Base-by-base conservation (phyloP, 2,329 filamentous ascomycete species). In the Diaporthe amygdali region DNA sequence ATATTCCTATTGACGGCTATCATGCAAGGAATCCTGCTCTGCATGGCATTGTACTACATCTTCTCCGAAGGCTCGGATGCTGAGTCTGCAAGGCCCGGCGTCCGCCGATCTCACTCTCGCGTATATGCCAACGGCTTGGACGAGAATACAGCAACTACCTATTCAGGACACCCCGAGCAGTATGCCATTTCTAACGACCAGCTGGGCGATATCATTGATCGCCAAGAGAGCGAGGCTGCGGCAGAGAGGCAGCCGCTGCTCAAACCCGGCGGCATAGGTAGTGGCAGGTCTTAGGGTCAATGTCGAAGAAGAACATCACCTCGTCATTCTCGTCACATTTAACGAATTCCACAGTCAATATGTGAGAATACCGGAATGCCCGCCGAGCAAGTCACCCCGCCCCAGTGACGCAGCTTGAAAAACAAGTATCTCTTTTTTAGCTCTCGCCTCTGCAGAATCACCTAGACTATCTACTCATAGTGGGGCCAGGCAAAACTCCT, bases 1-100 rank as follows among this genome's bases (percentile, higher is more conserved):
- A 92, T 98, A 17, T 97, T 96, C 78, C 86, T 97, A 54, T 86
- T 98, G 66, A 97, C 95, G 0, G 96, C 96, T 1, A 82, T 87
- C 70, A 88, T 98, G 85, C 96, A 99, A 81, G 96, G 95, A 22
- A 88, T 90, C 12, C 83, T 99, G 69, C 85, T 99, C 51, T 84
- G 81, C 30, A 93, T 99, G 92, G 94, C 91, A 27, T 88, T 97
- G 72, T 91, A 89, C 76, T 98, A 95, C 78, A 87, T 95, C 81
- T 79, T 91, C 74, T 81, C 84, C 73, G 74, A 69, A 74, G 74
- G 66, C 68, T 76, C 68, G 44, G 74, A 52, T 74, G 78, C 69
- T 74, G 73, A 73, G 74, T 79, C 79, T 5, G 78, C 77, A 55
- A 79, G 82, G 55, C 82, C 82, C 9, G 77, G 79, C 37, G 81